Conservation (phyloP, 192 early-diverging fungal genomes). For the Bifiguratus adelaidae region DNA sequence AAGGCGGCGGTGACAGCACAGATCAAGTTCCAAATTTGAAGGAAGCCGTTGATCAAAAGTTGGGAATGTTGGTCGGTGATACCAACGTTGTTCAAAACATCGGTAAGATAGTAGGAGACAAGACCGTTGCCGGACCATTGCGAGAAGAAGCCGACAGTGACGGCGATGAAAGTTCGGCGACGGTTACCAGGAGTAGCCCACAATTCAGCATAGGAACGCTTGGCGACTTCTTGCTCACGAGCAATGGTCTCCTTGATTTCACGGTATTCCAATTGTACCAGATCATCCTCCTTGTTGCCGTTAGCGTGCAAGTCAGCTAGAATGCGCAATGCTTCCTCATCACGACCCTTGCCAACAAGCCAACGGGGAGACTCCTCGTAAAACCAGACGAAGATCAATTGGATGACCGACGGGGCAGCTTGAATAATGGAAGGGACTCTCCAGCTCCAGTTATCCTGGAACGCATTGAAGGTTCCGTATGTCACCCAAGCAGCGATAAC, state of each 20-base stretch:
- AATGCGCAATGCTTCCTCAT: constrained; percentile 53
- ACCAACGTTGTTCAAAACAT: neutral
- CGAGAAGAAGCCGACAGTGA: constrained; percentile 12
- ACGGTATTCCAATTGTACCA: constrained; percentile 50
- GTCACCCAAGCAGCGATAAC: constrained; percentile 5
- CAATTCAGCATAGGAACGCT: constrained; percentile 2
- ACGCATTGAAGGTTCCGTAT: neutral
- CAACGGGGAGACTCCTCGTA: constrained; percentile 68
- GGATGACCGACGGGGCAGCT: constrained; percentile 2
- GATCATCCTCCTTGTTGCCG: too few species aligned
- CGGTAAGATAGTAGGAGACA: neutral
- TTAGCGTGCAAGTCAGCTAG: constrained; percentile 54
- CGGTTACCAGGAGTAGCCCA: constrained; percentile 4
- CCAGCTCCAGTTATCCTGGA: neutral
- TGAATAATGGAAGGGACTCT: constrained; percentile 5
- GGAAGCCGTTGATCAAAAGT: constrained; percentile 1
- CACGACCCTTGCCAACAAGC: constrained; percentile 53
- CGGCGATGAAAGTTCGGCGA: neutral
- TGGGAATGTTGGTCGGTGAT: neutral
- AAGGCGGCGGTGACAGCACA: constrained; percentile 2
- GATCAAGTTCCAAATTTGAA: constrained; percentile 6
- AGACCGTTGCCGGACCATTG: constrained; percentile 16
- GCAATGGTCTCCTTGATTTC: constrained; percentile 54
- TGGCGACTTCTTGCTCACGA: constrained; percentile 2
- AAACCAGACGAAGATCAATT: constrained; percentile 1